Evolutionary conservation across 148 eudicot genomes (phyloP).

Genomic region (Camellia granthamiana): DNA sequence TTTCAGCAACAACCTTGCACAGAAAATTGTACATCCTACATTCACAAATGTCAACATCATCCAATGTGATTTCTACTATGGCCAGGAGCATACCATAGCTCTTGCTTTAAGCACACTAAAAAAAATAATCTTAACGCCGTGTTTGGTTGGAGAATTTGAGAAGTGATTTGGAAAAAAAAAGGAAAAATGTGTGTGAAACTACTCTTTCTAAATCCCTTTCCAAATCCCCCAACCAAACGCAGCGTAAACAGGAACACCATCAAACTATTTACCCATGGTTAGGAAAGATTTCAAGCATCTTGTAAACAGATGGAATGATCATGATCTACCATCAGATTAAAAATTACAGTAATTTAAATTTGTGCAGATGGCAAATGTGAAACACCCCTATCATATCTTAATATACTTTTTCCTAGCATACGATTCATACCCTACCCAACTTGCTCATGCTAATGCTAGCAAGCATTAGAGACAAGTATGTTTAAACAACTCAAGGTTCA

Average conservation of each 20-base stretch:
- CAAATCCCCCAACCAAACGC: no score
- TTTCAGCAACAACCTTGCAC: neutral
- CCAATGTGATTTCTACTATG: neutral
- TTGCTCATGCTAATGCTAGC: neutral
- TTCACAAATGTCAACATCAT: neutral
- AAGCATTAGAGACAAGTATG: neutral
- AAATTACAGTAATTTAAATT: neutral
- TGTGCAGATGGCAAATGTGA: neutral
- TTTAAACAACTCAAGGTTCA: neutral
- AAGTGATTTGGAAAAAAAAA: no score
- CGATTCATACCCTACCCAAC: neutral
- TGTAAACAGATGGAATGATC: neutral
- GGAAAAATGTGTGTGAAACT: no score
- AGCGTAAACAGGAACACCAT: neutral
- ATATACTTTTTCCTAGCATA: neutral
- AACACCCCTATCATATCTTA: neutral
- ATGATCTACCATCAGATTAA: neutral
- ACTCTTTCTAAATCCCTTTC: no score
- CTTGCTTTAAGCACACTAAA: neutral
- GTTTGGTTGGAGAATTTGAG: no score
- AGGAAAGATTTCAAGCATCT: conserved; percentile 1
- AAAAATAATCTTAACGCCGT: neutral
- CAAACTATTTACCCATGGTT: neutral
- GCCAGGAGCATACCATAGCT: neutral
- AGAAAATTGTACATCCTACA: neutral